Evolutionary conservation across 176 grass and related monocot genomes (phyloP).

Genomic region (Eremochloa ophiuroides): DNA sequence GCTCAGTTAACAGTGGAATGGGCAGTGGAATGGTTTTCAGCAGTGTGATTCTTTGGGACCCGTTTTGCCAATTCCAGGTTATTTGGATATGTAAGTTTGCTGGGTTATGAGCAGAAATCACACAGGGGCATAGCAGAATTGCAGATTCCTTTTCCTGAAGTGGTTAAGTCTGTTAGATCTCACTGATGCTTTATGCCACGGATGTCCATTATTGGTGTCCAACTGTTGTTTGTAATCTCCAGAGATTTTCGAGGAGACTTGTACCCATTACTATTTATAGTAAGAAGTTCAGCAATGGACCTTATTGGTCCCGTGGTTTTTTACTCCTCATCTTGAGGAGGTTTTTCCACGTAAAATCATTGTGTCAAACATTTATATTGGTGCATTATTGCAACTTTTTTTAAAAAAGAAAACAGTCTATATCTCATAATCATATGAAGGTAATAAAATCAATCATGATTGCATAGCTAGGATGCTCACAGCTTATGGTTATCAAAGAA

Average conservation of each 20-base stretch:
- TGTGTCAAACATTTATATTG: not conserved
- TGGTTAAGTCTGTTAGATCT: not conserved
- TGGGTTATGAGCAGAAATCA: not conserved
- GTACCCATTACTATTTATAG: not conserved
- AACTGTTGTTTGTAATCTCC: not conserved
- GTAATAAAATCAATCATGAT: not conserved
- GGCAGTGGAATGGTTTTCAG: not conserved
- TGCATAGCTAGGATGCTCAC: not conserved
- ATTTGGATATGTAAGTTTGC: not conserved
- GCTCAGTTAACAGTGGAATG: no score
- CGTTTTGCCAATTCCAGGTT: not conserved
- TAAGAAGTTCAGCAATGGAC: not conserved
- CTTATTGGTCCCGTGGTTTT: not conserved
- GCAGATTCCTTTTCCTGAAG: no score
- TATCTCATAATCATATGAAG: not conserved
- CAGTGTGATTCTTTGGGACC: not conserved
- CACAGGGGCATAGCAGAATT: not conserved
- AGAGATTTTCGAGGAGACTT: not conserved
- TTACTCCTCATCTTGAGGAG: not conserved
- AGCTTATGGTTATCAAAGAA: not conserved
- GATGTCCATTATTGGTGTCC: not conserved
- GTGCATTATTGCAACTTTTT: no score
- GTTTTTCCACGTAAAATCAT: not conserved
- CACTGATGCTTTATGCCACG: not conserved
- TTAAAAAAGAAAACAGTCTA: no score